Evolutionary conservation across 2,329 filamentous ascomycete species (phyloP).

Genomic region (Monilinia polystroma): DNA sequence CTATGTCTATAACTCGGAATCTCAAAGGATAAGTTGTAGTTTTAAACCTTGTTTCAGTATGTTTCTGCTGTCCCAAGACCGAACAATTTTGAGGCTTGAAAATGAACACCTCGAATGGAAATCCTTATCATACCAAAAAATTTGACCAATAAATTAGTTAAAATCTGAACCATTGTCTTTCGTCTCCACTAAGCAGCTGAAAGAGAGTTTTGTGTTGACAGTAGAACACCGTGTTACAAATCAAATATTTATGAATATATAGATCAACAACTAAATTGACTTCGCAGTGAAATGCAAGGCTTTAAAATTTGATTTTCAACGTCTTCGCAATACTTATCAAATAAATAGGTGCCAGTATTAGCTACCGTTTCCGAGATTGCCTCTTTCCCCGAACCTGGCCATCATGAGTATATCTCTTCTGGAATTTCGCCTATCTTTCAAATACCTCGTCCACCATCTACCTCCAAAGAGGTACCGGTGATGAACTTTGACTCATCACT

Average conservation of each 20-base stretch:
- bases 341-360: neutral
- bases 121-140: no score
- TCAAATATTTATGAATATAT: neutral
- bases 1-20: no score
- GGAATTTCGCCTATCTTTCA: slow-evolving; percentile 16
- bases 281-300: neutral
- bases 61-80: no score
- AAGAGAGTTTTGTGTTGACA: neutral
- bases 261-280: neutral
- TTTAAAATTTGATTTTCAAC: neutral
- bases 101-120: no score
- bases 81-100: no score
- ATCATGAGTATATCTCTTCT: neutral
- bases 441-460: slow-evolving; percentile 54
- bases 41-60: no score
- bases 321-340: neutral
- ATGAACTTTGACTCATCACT: slow-evolving; percentile 72
- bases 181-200: neutral
- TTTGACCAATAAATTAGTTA: no score
- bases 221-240: neutral
- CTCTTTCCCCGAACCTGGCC: neutral
- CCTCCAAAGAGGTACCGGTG: slow-evolving; percentile 68
- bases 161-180: neutral
- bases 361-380: neutral
- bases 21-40: no score